These are phyloP conservation scores for Lasiodiplodia hormozganensis DNA, from an alignment of 2,329 filamentous ascomycete genomes.

Conservation along the genomic window DNA sequence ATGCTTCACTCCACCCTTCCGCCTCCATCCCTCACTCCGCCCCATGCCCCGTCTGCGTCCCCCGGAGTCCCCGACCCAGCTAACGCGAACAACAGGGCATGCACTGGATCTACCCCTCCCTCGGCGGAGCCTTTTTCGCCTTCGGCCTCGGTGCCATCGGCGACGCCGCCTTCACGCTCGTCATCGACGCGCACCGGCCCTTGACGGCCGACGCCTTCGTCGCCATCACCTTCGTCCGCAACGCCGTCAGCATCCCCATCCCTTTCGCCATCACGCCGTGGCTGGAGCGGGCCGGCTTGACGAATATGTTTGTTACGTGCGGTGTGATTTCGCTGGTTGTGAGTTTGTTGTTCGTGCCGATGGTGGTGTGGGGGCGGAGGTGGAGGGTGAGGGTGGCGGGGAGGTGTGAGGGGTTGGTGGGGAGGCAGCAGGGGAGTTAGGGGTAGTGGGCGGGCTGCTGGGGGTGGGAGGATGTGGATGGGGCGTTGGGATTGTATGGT, in stretches of 20 bases:
- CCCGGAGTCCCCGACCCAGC: too few species aligned
- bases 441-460: background rate
- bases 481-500: background rate
- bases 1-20: too few species aligned
- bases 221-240: constrained; percentile 54
- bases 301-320: constrained; percentile 49
- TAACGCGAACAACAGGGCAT: background rate
- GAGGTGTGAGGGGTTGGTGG: background rate
- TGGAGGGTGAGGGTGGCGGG: background rate
- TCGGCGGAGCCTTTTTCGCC: constrained; percentile 39
- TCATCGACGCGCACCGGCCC: constrained; percentile 50
- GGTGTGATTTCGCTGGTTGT: background rate
- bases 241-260: constrained; percentile 52
- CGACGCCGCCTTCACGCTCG: constrained; percentile 40
- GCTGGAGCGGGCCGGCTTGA: constrained; percentile 47
- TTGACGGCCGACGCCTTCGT: constrained; percentile 58
- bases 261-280: constrained; percentile 56
- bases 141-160: constrained; percentile 50
- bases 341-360: background rate
- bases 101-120: constrained; percentile 34
- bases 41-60: too few species aligned
- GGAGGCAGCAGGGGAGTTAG: background rate
- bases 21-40: too few species aligned
- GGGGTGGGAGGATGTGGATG: background rate
- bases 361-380: background rate